Conservation (phyloP, 805 yeast genomes). For the Candida methanosorbosa region DNA sequence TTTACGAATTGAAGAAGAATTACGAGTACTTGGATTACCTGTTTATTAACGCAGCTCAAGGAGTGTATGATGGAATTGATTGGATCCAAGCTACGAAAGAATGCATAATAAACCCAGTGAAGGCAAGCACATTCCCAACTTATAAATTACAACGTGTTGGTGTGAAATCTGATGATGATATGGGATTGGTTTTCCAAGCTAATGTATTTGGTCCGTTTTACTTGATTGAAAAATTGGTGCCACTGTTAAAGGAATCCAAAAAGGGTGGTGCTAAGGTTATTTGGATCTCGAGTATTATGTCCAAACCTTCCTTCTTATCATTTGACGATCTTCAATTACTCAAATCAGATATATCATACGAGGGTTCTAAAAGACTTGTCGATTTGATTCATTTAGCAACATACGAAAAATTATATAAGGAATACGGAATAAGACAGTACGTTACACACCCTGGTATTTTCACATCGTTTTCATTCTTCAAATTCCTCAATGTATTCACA, state of each 20-base stretch:
- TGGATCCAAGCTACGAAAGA: slow-evolving; percentile 75
- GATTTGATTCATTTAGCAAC: slow-evolving; percentile 77
- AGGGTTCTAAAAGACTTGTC: slow-evolving; percentile 82
- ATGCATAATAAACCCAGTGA: slow-evolving; percentile 55
- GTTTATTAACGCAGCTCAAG: slow-evolving; percentile 85
- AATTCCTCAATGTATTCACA: slow-evolving; percentile 68
- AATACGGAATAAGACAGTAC: slow-evolving; percentile 58
- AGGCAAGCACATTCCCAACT: slow-evolving; percentile 81
- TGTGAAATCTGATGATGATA: slow-evolving; percentile 61
- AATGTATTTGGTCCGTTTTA: slow-evolving; percentile 96
- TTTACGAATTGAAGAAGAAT: slow-evolving; percentile 56
- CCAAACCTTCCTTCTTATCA: slow-evolving; percentile 66
- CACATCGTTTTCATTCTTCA: slow-evolving; percentile 70
- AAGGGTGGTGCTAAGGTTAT: slow-evolving; percentile 60
- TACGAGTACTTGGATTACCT: slow-evolving; percentile 67
- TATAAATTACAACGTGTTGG: slow-evolving; percentile 81
- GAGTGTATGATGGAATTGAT: slow-evolving; percentile 78
- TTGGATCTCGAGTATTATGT: slow-evolving; percentile 84
- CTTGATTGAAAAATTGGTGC: slow-evolving; percentile 58
- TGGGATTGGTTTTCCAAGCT: slow-evolving; percentile 89
- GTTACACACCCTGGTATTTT: slow-evolving; percentile 93
- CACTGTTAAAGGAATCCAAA: slow-evolving; percentile 32
- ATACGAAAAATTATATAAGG: slow-evolving; percentile 36
- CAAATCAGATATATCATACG: slow-evolving; percentile 62
- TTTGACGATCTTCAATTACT: slow-evolving; percentile 68